A percentile compares a stretch with the other conserved stretches of the same genome.
Conservation (phyloP, 495 filamentous ascomycete genomes). For the Aspergillus egyptiacus region DNA sequence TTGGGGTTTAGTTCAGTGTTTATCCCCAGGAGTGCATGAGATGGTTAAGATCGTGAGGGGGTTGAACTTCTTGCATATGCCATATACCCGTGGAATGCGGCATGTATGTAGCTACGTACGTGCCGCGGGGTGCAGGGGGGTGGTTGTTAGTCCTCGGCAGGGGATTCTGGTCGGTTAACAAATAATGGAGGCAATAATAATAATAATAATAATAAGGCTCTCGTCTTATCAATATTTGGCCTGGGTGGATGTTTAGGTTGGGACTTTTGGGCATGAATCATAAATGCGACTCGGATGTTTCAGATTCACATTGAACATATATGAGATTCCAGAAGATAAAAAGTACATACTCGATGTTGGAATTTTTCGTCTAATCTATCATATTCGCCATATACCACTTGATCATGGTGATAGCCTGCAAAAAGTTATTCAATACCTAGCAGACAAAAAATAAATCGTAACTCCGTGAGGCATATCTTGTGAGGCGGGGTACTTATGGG, state of each 20-base stretch:
- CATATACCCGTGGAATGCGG: neutral
- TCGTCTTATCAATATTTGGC: neutral
- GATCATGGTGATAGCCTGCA: neutral
- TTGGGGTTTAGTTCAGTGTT: no score
- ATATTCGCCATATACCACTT: neutral
- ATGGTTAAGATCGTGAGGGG: neutral
- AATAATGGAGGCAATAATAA: neutral
- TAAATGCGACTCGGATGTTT: no score
- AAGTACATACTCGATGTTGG: neutral
- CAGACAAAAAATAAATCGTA: no score
- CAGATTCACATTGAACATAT: no score
- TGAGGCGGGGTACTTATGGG: conserved; percentile 17
- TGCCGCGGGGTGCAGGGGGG: no score
- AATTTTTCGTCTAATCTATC: neutral
- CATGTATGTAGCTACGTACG: no score
- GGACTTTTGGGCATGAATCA: neutral
- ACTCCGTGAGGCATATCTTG: neutral
- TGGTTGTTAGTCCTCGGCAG: neutral
- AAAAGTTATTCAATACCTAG: no score
- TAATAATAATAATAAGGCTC: neutral
- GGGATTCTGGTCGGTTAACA: neutral
- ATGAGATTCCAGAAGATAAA: no score
- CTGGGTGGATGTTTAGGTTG: neutral
- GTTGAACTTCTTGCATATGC: neutral
- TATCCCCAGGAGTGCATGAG: no score